Evolutionary conservation across 2,329 filamentous ascomycete species (phyloP), one percentile per base, ranked within the genome.

Genomic region (Didymella segeticola): DNA sequence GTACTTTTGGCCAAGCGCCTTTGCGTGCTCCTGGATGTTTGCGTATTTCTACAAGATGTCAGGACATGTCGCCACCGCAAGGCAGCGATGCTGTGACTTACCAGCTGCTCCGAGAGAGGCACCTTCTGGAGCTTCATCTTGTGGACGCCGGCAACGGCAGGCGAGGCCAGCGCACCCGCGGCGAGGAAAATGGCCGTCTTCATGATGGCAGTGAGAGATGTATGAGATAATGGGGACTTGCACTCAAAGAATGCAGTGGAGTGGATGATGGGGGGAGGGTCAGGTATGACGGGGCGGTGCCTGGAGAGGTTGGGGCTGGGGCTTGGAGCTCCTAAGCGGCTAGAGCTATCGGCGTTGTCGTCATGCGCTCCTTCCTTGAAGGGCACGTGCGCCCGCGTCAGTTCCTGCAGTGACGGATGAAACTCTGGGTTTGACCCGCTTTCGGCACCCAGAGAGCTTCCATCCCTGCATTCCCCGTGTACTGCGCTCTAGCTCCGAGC

Each of bases 61-160:
- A 76, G 66, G 22, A 47, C 23, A 29, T 58, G 56, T 50, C 53
- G 43, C 37, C 20, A 52, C 30, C 33, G 38, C 43, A 38, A 54
- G 30, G 42, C 43, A 36, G 47, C 45, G 20, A 48, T 54, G 58
- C 54, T 27, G 56, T 57, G 55, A 82, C 89, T 75, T 82, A 96
- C 93, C 72, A 99, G 86, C 82, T 98, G 95, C 77, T 98, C 91
- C 43, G 88, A 85, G 55, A 99, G 82, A 65, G 95, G 89, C 59
- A 98, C 82, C 89, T 99, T 99, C 85, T 97, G 90, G 72, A 99
- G 88, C 85, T 96, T 95, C 85, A 97, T 89, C 84, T 91, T 96
- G 86, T 98, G 91, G 64, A 96, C 83, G 71, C 87, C 91, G 68
- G 91, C 93, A 74, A 90, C 85, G 75, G 89, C 89, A 75, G 89